Base-by-base conservation (phyloP, 352 stramenopile species). In the Phytophthora cactorum region DNA sequence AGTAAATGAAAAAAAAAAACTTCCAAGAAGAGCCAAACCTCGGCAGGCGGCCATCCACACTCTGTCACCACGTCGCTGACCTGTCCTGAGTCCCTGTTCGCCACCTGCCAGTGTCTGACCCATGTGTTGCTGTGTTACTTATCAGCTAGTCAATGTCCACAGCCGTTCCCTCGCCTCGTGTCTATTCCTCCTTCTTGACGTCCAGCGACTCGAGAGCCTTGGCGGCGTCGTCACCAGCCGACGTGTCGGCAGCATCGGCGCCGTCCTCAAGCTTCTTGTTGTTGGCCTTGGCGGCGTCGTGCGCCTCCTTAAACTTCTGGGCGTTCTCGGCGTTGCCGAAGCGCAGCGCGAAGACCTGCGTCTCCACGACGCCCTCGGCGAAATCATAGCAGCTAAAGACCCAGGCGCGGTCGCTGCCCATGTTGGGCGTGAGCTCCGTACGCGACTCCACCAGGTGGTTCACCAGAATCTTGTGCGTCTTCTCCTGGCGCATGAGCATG, bases 341-440 rank as follows among this genome's bases (percentile, higher is more conserved):
- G 61, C 96, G 89, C 57, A 98, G 78, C 29, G 92, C 92, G 60
- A 97, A 98, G 29, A 92, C 85, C 69, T 96, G 86, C 63, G 84
- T 79, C 80, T 97, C 89, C 68, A 98, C 83, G 59, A 97, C 86
- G 62, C 96, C 97, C 44, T 99, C 96, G 8, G 94, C 81, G 78
- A 99, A 99, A 82, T 99, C 97, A 85, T 98, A 99, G 77, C 96
- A 98, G 69, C 85, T 98, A 91, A 98, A 99, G 31, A 99, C 97
- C 97, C 97, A 99, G 17, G 93, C 97, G 59, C 97, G 84, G 84
- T 99, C 97, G 68, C 77, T 95, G 66, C 96, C 96, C 56, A 97
- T 98, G 86, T 99, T 99, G 14, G 97, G 93, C 72, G 97, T 89
- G 34, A 99, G 82, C 46, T 97, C 90, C 68, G 98, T 99, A 54